These are phyloP conservation scores for Annulohypoxylon stygium DNA, from an alignment of 495 filamentous ascomycete genomes.

Conservation along the genomic window DNA sequence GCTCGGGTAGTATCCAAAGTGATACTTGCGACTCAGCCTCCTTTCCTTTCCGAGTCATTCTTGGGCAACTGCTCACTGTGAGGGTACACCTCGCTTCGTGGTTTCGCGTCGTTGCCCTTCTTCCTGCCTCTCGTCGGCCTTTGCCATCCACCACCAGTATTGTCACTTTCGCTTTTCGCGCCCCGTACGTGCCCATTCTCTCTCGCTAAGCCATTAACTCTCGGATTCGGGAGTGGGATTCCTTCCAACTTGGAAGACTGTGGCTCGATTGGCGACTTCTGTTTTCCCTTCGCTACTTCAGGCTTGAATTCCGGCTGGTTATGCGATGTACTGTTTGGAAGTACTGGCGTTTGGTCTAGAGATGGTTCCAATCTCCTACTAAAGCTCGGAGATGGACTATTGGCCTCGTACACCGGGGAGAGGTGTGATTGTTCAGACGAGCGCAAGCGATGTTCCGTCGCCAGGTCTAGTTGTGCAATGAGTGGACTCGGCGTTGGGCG, in stretches of 20 bases:
- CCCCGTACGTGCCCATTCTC: conserved; percentile 63
- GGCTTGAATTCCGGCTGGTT: conserved; percentile 47
- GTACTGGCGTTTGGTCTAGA: conserved; percentile 34
- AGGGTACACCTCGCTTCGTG: conserved; percentile 47
- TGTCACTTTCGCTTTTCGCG: conserved; percentile 65
- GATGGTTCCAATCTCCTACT: conserved; percentile 56
- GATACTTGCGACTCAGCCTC: conserved; percentile 56
- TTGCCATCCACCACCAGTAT: conserved; percentile 59
- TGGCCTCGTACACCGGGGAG: conserved; percentile 68
- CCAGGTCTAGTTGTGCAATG: conserved; percentile 63
- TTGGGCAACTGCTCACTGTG: conserved; percentile 64
- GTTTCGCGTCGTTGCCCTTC: conserved; percentile 59
- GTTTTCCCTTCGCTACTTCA: conserved; percentile 52
- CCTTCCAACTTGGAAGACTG: conserved; percentile 38
- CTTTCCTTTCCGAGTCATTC: conserved; percentile 66
- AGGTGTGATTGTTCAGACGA: conserved; percentile 60
- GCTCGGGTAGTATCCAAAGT: conserved; percentile 45
- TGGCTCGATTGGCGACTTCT: conserved; percentile 38
- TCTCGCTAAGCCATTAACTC: conserved; percentile 52
- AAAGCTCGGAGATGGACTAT: conserved; percentile 64
- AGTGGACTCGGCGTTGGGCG: conserved; percentile 55
- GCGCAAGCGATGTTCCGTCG: conserved; percentile 52
- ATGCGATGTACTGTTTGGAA: conserved; percentile 40
- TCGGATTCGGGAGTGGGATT: conserved; percentile 49
- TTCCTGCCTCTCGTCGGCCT: conserved; percentile 60